phyloP scores from a whole-genome alignment of 805 yeast genomes.

The Saccharomycopsis capsularis region DNA sequence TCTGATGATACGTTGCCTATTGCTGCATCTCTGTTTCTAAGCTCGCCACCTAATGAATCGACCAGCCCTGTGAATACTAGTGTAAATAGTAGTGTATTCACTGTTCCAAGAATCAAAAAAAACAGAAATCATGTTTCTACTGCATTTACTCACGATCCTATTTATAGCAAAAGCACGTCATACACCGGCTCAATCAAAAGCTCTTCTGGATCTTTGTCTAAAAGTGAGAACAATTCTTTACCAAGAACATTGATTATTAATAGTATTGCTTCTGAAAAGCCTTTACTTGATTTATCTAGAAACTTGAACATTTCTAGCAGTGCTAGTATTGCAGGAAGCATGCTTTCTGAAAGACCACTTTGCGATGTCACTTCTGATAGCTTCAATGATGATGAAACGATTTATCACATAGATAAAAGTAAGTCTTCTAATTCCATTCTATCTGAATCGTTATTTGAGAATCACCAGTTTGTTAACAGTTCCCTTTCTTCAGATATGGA shows the following conservation, averaged over 20 bases:
- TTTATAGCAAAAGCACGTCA: background rate
- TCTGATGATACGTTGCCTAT: slow-evolving; percentile 5
- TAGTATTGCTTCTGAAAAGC: slow-evolving; percentile 15
- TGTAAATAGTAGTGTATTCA: slow-evolving; percentile 1
- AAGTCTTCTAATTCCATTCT: slow-evolving; percentile 13
- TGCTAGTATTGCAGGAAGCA: slow-evolving; percentile 16
- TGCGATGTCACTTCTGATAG: slow-evolving; percentile 5
- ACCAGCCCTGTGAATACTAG: background rate
- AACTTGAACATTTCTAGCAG: background rate
- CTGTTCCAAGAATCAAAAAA: slow-evolving; percentile 1
- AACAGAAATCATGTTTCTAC: slow-evolving; percentile 1
- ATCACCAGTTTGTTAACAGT: background rate
- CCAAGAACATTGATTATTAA: background rate
- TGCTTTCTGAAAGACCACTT: slow-evolving; percentile 17
- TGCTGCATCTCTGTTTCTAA: slow-evolving; percentile 6
- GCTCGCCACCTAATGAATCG: slow-evolving; percentile 1
- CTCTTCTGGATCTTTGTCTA: background rate
- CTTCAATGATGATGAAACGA: slow-evolving; percentile 9
- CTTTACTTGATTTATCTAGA: background rate
- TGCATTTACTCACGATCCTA: slow-evolving; percentile 13
- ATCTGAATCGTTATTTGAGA: slow-evolving; percentile 6
- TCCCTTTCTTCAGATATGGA: background rate
- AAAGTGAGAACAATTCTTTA: background rate
- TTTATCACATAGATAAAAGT: background rate
- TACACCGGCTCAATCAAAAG: background rate